These are phyloP conservation scores for Rhizoctonia solani DNA, from an alignment of 1,284 basidiomycete species.

Conservation along the genomic window DNA sequence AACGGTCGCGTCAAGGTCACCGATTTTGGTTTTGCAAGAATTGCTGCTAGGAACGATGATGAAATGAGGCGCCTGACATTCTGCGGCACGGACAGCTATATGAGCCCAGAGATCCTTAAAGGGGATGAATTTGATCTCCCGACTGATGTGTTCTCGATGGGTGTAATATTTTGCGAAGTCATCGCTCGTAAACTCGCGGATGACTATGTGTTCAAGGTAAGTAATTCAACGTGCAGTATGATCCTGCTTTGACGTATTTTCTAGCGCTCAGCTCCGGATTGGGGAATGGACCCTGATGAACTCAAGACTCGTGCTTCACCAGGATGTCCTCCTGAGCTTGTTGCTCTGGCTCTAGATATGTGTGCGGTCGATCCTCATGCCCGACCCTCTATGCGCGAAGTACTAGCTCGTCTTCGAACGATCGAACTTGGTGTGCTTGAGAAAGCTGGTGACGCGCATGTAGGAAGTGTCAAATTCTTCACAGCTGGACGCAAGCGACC, in stretches of 20 bases:
- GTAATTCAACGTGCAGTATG: not conserved
- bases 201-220: conserved; percentile 69
- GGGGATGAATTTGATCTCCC: conserved; percentile 91
- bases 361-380: conserved; percentile 65
- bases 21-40: conserved; percentile 94
- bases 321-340: conserved; percentile 79
- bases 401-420: conserved; percentile 60
- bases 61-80: conserved; percentile 92
- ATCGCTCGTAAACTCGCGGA: conserved; percentile 83
- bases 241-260: conserved; percentile 24
- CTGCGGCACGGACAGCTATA: conserved; percentile 94
- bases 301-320: conserved; percentile 68
- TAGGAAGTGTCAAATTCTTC: conserved; percentile 85
- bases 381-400: conserved; percentile 80
- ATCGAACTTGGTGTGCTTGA: conserved; percentile 41
- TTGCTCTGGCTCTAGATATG: conserved; percentile 81
- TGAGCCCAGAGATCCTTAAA: conserved; percentile 92
- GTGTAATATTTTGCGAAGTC: conserved; percentile 95
- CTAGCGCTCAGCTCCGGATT: conserved; percentile 70
- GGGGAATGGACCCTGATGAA: conserved; percentile 78
- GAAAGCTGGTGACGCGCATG: conserved; percentile 65
- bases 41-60: conserved; percentile 88
- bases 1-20: conserved; percentile 96
- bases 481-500: conserved; percentile 58
- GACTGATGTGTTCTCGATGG: conserved; percentile 93